Evolutionary conservation across 2,329 filamentous ascomycete species (phyloP), one percentile per base, ranked within the genome.

Genomic region (Waltergamsia citrina): DNA sequence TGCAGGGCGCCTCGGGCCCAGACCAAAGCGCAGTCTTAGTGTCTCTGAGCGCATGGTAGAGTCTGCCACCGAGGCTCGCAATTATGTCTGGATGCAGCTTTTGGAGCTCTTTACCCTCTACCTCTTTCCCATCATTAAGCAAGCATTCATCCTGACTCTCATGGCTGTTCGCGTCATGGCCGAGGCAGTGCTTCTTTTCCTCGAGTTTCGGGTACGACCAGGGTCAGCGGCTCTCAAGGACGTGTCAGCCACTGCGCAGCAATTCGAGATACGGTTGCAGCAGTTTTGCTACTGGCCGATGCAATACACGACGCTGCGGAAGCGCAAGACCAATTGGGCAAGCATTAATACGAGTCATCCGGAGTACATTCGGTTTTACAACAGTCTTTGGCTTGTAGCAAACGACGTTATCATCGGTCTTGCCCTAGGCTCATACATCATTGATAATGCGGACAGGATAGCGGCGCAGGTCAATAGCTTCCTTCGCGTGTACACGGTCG

Each of bases 271-370:
- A 43, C 83, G 92, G 5, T 70, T 98, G 16, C 87, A 96, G 53
- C 92, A 98, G 53, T 96, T 96, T 52, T 96, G 90, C 59, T 98
- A 98, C 56, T 96, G 90, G 88, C 93, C 92, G 3, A 86, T 94
- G 59, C 90, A 98, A 55, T 95, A 96, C 52, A 71, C 90, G 28
- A 96, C 87, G 12, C 60, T 98, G 30, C 81, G 88, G n/a, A 79
- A 85, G 50, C 73, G 88, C 25, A 93, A 94, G 52, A 78, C 81
- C 41, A 86, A 94, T 47, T 96, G 92, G 90, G 85, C 87, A 38
- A 96, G 90, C 53, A 83, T 96, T 36, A 95, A 88, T 1, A 92
- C 82, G 31, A 94, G 82, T 47, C 90, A 98, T 56, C 86, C 90
- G 1, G 92, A 98, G 56, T 98, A 98, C 55, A 98, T 98, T 44